Base-by-base conservation (phyloP, 441 rosid genomes). In the Theobroma grandiflorum region DNA sequence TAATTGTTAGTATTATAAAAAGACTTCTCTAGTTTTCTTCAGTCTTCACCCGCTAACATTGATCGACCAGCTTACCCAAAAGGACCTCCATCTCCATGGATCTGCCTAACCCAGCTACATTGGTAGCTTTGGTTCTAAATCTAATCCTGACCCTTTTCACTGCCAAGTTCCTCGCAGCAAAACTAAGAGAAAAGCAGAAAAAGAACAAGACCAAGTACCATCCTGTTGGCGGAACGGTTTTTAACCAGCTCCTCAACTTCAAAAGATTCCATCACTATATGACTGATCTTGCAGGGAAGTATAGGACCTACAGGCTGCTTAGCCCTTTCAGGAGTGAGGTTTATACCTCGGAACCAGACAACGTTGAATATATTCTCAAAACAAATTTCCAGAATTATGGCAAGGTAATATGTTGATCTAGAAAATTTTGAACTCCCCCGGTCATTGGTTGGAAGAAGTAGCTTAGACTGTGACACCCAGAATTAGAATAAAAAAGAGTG, bases 291-390 rank as follows among this genome's bases (percentile, higher is more conserved):
- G 91, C 93, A 8, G 61, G 26, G 15, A 85, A 81, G 77, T 42
- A 87, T 59, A 18, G 64, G 1, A 88, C 90, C 49, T 85, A 76
- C 70, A 81, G 89, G 49, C 53, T 87, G 26, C 69, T 89, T 12
- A 40, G 61, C 62, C 82, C 80, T 20, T 65, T 77, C 2, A 81
- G 77, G 33, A 83, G 86, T 58, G 93, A 91, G 85, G 33, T 91
- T 50, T 91, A 90, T 79, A 89, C 90, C 62, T 68, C 90, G 8
- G 92, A 91, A 33, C 93, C 95, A 0, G 79, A 76, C 8, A 90
- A 90, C 49, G 93, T 91, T 57, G 95, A 91, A 84, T 85, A 85
- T 75, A 89, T 89, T 9, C 95, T 91, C 78, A 91, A 90, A 86
- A 89, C 90, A 20, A 91, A 91, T 80, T 91, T 90, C 78, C 69